These are phyloP conservation scores for Aspergillus costaricaensis DNA, from an alignment of 2,329 filamentous ascomycete species.

Conservation along the genomic window DNA sequence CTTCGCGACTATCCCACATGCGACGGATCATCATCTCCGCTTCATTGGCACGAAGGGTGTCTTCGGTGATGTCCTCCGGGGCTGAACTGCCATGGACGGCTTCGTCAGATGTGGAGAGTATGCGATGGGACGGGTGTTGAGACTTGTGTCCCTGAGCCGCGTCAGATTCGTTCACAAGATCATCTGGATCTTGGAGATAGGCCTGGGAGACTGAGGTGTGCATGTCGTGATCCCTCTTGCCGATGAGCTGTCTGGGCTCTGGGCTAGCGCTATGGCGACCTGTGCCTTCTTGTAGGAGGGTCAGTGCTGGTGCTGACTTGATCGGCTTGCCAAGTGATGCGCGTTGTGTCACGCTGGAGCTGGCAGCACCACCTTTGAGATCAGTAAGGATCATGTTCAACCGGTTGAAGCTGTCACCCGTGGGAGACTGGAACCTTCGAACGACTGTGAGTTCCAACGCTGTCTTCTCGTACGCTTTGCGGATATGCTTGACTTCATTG, in stretches of 20 bases:
- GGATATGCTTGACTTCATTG: conserved; percentile 42
- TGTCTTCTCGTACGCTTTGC: conserved; percentile 49
- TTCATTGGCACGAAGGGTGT: conserved; percentile 31
- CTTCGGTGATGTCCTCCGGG: conserved; percentile 27
- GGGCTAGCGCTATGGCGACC: conserved; percentile 24
- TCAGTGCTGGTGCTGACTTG: conserved; percentile 38
- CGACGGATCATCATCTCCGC: conserved; percentile 44
- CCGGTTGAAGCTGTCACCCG: conserved; percentile 46
- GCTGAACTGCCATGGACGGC: conserved; percentile 22
- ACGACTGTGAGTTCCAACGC: conserved; percentile 48
- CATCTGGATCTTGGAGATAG: conserved; percentile 37
- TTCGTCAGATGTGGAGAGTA: conserved; percentile 40
- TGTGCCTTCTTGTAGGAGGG: conserved; percentile 29
- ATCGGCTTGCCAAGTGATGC: conserved; percentile 35
- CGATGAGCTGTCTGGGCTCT: conserved; percentile 26
- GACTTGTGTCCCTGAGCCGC: conserved; percentile 23
- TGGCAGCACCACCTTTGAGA: conserved; percentile 15
- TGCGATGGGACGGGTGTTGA: conserved; percentile 37
- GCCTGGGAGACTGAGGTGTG: conserved; percentile 30
- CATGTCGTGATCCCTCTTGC: conserved; percentile 24
- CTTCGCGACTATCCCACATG: conserved; percentile 48
- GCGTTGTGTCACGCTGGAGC: conserved; percentile 13
- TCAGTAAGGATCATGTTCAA: conserved; percentile 33
- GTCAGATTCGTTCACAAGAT: conserved; percentile 32
- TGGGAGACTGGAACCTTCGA: conserved; percentile 48